Conservation (phyloP, 129 eudicot genomes). For the Apium graveolens region DNA sequence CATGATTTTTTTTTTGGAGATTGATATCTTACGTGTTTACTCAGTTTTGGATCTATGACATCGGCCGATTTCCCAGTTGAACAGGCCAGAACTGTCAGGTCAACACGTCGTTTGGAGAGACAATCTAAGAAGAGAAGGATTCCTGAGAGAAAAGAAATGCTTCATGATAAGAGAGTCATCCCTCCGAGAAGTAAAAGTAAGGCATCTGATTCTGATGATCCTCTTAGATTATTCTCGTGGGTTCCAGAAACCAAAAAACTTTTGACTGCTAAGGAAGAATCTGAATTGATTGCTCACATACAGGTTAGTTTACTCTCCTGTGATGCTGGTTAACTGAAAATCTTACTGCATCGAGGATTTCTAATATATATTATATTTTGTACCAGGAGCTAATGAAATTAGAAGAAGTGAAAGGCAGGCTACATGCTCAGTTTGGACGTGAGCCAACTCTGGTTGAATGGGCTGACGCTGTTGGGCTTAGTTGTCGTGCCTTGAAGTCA, state of each 20-base stretch:
- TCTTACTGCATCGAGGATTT: background rate
- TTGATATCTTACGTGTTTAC: constrained; percentile 15
- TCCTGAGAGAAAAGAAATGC: constrained; percentile 36
- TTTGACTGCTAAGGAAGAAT: constrained; percentile 67
- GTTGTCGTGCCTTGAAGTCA: constrained; percentile 42
- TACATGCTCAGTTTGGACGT: constrained; percentile 53
- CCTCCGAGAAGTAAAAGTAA: background rate
- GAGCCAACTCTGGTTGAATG: constrained; percentile 90
- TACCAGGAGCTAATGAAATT: constrained; percentile 49
- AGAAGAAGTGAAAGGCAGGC: constrained; percentile 51
- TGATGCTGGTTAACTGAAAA: background rate
- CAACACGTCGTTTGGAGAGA: constrained; percentile 77
- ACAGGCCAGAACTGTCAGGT: constrained; percentile 56
- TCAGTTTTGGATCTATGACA: constrained; percentile 33
- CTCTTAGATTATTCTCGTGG: constrained; percentile 54
- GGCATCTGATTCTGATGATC: constrained; percentile 29
- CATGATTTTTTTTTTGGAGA: constrained; percentile 10
- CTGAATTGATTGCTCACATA: constrained; percentile 53
- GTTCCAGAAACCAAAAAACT: constrained; percentile 66
- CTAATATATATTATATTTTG: background rate
- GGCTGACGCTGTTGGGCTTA: constrained; percentile 64
- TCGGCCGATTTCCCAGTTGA: constrained; percentile 23
- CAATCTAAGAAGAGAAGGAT: constrained; percentile 51
- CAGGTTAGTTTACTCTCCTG: constrained; percentile 37
- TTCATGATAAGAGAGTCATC: constrained; percentile 32